A percentile compares a stretch with the other conserved stretches of the same genome.
phyloP scores from a whole-genome alignment of 2,329 filamentous ascomycete species.

The Paracamarosporium sp. region DNA sequence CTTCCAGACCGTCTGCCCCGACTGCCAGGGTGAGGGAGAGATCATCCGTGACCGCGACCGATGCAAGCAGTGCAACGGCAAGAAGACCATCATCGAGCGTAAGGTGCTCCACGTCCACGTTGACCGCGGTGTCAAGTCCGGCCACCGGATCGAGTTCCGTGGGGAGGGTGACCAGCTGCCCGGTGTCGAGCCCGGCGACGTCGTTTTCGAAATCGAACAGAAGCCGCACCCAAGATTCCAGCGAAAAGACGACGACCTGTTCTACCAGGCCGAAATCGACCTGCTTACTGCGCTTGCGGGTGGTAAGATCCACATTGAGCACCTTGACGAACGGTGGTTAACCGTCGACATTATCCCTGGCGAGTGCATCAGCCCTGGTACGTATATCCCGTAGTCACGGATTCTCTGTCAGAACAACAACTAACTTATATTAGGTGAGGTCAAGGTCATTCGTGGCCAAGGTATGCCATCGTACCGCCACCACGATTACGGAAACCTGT shows the following conservation, averaged over 20 bases:
- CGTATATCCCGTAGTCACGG: conserved; percentile 42
- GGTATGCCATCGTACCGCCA: conserved; percentile 97
- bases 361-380: conserved; percentile 93
- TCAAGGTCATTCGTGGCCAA: conserved; percentile 95
- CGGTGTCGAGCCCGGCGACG: conserved; percentile 90
- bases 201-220: conserved; percentile 98
- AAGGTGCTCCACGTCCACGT: conserved; percentile 99
- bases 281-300: conserved; percentile 93
- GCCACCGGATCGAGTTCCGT: conserved; percentile 95
- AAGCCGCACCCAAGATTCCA: conserved; percentile 97
- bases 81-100: conserved; percentile 97
- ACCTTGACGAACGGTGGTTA: conserved; percentile 96
- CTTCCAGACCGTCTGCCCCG: conserved; percentile 98
- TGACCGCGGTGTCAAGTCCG: conserved; percentile 89
- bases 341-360: conserved; percentile 91
- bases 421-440: conserved; percentile 66
- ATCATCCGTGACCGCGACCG: conserved; percentile 96
- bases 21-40: conserved; percentile 97
- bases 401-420: background rate
- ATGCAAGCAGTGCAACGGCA: conserved; percentile 94
- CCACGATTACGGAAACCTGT: conserved; percentile 94
- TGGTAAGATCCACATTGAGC: conserved; percentile 89
- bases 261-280: conserved; percentile 95
- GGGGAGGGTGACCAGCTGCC: conserved; percentile 97
- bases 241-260: conserved; percentile 93